Evolutionary conservation across 2,329 filamentous ascomycete species (phyloP), one percentile per base, ranked within the genome.

Genomic region (Alternaria brassicicola): DNA sequence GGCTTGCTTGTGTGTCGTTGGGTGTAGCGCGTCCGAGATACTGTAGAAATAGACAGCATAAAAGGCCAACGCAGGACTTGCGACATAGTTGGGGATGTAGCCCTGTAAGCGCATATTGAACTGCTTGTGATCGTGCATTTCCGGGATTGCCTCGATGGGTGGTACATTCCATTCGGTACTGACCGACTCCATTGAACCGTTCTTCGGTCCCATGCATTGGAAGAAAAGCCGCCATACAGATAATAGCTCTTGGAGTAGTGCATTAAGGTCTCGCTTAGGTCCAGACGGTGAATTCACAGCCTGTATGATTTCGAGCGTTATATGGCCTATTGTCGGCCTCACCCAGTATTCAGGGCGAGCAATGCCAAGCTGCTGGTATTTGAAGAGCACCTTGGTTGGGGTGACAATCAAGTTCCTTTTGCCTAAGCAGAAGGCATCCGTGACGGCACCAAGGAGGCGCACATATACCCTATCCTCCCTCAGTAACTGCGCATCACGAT

Each of bases 141-240:
- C 19, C 1, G 52, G 55, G 4, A 67, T 56, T 25, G 62, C 38
- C 15, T 61, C 60, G 10, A 57, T 9, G 9, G 57, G 26, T n/a
- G 70, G 68, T 12, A 76, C 13, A 5, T 63, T 62, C 74, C 74
- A 77, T 4, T 69, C 57, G 3, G 56, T 23, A 26, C 51, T 67
- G 36, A 73, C 59, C 3, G 64, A 55, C 15, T 73, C 55, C 17
- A 73, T 26, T 9, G 63, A 23, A 7, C 57, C 54, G 17, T 58
- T 53, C 6, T 57, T 50, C 19, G 25, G 25, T 21, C 69, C 72
- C 55, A 69, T 67, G 47, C 64, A 69, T 45, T 76, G 73, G 49
- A 76, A 75, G 54, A 76, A 71, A 17, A 76, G 48, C 19, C 65
- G 67, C 74, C 74, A 77, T 7, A 76, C 53, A 4, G 71, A 71